phyloP scores from a whole-genome alignment of 768 basidiomycete species.

The Leccinum subgranulosum region DNA sequence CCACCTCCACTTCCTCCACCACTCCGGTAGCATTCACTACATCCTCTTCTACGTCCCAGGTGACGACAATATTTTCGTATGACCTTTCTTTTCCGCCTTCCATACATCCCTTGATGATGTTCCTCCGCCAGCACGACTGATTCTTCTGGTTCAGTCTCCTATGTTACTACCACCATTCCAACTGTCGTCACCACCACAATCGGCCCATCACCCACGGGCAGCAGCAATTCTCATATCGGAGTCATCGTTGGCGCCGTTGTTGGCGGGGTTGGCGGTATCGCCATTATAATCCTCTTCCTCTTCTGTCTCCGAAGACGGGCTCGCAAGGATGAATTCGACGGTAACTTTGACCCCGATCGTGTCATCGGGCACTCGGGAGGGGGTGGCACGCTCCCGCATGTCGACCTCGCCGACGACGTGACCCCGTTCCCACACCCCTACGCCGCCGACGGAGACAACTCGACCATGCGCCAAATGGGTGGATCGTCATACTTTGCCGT shows the following conservation, averaged over 20 bases:
- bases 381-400: slow-evolving; percentile 24
- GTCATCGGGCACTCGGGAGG: slow-evolving; percentile 28
- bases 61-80: slow-evolving; percentile 16
- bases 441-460: neutral
- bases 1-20: neutral
- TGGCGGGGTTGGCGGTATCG: slow-evolving; percentile 38
- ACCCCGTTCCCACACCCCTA: slow-evolving; percentile 19
- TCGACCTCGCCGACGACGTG: slow-evolving; percentile 31
- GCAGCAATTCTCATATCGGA: slow-evolving; percentile 26
- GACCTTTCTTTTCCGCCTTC: neutral
- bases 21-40: neutral
- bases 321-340: slow-evolving; percentile 43
- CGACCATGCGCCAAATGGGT: slow-evolving; percentile 25
- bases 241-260: slow-evolving; percentile 55
- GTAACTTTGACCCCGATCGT: slow-evolving; percentile 48
- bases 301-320: slow-evolving; percentile 27
- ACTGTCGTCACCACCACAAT: slow-evolving; percentile 14
- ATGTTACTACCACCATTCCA: slow-evolving; percentile 18
- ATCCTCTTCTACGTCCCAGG: slow-evolving; percentile 15
- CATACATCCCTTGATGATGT: neutral
- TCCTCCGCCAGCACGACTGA: slow-evolving; percentile 20
- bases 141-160: slow-evolving; percentile 16
- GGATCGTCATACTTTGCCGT: slow-evolving; percentile 8
- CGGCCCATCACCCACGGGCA: neutral
- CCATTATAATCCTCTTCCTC: slow-evolving; percentile 26